phyloP scores from a whole-genome alignment of 192 early-diverging fungal genomes.

The Jimgerdemannia lactiflua region DNA sequence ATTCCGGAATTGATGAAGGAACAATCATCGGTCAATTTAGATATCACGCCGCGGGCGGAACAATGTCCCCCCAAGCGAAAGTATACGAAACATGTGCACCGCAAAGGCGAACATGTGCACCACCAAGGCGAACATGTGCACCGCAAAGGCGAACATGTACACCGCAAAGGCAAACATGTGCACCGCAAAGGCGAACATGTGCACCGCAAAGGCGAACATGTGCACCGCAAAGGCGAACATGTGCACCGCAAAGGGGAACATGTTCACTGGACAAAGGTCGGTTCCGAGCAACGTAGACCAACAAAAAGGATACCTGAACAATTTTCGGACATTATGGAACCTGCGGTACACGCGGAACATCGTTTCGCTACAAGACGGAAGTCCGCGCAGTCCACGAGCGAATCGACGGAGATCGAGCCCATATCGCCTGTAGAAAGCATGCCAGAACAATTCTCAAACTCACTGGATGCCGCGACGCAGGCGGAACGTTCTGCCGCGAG shows the following conservation, averaged over 20 bases:
- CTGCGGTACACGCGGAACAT: too few species aligned
- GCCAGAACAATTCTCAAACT: not conserved
- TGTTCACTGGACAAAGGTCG: too few species aligned
- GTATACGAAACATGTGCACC: too few species aligned
- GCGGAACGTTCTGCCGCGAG: not conserved
- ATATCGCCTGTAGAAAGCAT: not conserved
- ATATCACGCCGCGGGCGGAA: too few species aligned
- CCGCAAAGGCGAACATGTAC: not conserved
- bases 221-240: too few species aligned
- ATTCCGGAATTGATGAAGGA: too few species aligned
- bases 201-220: not conserved
- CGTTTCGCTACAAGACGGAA: too few species aligned
- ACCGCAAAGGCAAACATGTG: not conserved
- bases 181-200: not conserved
- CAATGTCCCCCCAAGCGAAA: too few species aligned
- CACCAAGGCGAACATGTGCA: not conserved
- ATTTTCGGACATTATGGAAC: too few species aligned
- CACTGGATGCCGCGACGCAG: not conserved
- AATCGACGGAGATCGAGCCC: not conserved
- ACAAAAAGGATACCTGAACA: not conserved
- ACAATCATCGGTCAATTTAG: too few species aligned
- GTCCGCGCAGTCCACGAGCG: not conserved
- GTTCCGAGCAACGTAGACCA: not conserved
- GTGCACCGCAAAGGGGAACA: too few species aligned
- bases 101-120: not conserved